Percentiles rank a stretch among this genome's conserved stretches.
These are phyloP conservation scores for Cladosporium sp. DNA, from an alignment of 2,329 filamentous ascomycete species.

Conservation along the genomic window DNA sequence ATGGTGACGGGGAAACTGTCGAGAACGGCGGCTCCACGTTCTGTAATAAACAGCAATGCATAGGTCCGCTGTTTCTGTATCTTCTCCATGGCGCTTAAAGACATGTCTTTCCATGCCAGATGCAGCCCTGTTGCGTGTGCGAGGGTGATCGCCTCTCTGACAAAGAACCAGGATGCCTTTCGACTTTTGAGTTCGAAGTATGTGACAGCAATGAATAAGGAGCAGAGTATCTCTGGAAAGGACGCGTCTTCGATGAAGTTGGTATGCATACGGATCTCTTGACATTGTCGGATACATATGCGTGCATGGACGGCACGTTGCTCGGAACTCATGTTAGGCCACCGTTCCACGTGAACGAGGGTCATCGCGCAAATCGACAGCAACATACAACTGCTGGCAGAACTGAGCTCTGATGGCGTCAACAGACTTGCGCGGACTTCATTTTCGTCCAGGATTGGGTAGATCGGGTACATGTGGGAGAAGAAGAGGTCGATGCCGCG, in stretches of 20 bases:
- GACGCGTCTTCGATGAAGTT: conserved; percentile 11
- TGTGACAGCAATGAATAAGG: conserved; percentile 16
- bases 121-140: conserved; percentile 8
- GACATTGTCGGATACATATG: conserved; percentile 14
- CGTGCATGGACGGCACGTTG: conserved; percentile 6
- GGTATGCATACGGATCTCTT: conserved; percentile 8
- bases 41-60: conserved; percentile 18
- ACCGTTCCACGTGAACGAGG: conserved; percentile 14
- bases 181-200: conserved; percentile 20
- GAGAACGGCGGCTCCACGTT: conserved; percentile 16
- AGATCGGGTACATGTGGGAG: conserved; percentile 16
- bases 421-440: conserved; percentile 5
- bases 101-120: not conserved
- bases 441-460: conserved; percentile 12
- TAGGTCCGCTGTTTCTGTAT: conserved; percentile 13
- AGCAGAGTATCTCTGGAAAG: conserved; percentile 14
- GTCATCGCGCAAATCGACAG: conserved; percentile 17
- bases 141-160: conserved; percentile 18
- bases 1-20: conserved; percentile 18
- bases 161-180: conserved; percentile 17
- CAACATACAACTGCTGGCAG: conserved; percentile 11
- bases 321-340: conserved; percentile 15
- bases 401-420: not conserved
- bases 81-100: not conserved
- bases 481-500: conserved; percentile 16